These are phyloP conservation scores for Urostyla sp. DNA, from an alignment of 73 alveolate genomes.

Conservation along the genomic window DNA sequence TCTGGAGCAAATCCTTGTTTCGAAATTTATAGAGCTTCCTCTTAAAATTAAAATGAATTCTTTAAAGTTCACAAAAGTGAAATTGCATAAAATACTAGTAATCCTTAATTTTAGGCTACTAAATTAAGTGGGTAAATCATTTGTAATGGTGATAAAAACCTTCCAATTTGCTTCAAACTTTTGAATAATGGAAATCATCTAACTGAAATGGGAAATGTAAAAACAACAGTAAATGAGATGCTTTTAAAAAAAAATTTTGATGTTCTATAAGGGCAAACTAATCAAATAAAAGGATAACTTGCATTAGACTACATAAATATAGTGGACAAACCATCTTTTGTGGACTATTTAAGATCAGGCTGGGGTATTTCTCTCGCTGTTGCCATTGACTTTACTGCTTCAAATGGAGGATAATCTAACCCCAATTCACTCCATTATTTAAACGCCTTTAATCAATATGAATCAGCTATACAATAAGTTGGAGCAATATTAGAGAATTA, in stretches of 20 bases:
- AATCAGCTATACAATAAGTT: constrained; percentile 65
- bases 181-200: not conserved
- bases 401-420: constrained; percentile 72
- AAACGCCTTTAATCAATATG: constrained; percentile 41
- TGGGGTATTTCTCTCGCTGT: constrained; percentile 78
- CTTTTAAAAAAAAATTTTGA: not conserved
- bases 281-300: not conserved
- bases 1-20: not conserved
- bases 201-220: not conserved
- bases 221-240: constrained; percentile 7
- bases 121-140: constrained; percentile 11
- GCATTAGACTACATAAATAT: constrained; percentile 1
- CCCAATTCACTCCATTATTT: constrained; percentile 65
- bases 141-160: constrained; percentile 29
- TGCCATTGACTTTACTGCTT: constrained; percentile 88
- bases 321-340: constrained; percentile 52
- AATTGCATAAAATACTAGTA: not conserved
- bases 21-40: not conserved
- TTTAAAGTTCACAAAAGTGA: constrained; percentile 9
- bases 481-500: constrained; percentile 67
- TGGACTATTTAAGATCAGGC: constrained; percentile 74
- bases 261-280: not conserved
- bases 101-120: not conserved
- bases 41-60: not conserved
- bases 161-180: not conserved